Evolutionary conservation across 805 yeast genomes (phyloP).

Genomic region (Spathaspora girioi): DNA sequence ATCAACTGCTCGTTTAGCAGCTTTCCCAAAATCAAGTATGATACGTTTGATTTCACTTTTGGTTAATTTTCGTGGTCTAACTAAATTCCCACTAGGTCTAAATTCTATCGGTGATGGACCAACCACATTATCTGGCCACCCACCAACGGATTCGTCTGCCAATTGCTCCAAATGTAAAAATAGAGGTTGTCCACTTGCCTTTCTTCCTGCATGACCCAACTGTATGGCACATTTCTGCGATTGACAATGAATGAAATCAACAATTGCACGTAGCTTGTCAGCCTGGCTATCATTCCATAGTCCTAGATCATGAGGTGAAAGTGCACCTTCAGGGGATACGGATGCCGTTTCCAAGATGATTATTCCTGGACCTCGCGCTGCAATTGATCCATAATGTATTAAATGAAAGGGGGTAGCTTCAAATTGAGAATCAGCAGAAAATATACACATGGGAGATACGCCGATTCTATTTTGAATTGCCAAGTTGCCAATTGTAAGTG

Average conservation of each 20-base stretch:
- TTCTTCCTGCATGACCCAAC: conserved; percentile 53
- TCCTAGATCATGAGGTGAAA: conserved; percentile 45
- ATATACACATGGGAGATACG: conserved; percentile 55
- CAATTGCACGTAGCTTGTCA: conserved; percentile 29
- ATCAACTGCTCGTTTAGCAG: conserved; percentile 47
- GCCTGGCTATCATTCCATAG: conserved; percentile 51
- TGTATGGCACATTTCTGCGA: conserved; percentile 48
- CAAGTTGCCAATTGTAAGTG: conserved; percentile 36
- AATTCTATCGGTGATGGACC: conserved; percentile 40
- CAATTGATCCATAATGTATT: conserved; percentile 45
- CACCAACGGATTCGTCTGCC: conserved; percentile 29
- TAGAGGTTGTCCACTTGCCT: conserved; percentile 30
- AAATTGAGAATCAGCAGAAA: conserved; percentile 39
- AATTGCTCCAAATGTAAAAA: conserved; percentile 25
- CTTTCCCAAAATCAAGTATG: conserved; percentile 36
- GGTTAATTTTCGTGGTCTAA: conserved; percentile 41
- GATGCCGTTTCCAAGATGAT: conserved; percentile 44
- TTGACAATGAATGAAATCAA: conserved; percentile 43
- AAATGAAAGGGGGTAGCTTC: conserved; percentile 43
- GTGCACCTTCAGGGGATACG: conserved; percentile 38
- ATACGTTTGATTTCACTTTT: conserved; percentile 35
- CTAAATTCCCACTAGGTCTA: conserved; percentile 21
- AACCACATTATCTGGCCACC: conserved; percentile 42
- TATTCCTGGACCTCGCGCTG: conserved; percentile 47
- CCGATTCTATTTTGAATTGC: conserved; percentile 48